Evolutionary conservation across 768 basidiomycete genomes (phyloP), one percentile per base, ranked within the genome.

Genomic region (Suillus paluster): DNA sequence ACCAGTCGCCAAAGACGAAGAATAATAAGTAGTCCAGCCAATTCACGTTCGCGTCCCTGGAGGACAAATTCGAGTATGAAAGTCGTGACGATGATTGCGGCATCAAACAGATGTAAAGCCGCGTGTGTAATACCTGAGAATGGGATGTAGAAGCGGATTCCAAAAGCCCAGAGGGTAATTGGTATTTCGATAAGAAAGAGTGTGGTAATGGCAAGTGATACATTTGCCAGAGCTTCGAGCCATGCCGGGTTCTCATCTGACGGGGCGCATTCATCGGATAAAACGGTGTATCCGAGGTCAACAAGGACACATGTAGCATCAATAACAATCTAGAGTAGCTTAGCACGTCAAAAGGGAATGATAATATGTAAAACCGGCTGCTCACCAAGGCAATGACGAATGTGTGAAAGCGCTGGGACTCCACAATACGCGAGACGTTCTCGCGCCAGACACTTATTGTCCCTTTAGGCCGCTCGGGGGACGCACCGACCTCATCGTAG

Each of bases 171-270:
- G 14, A 90, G 61, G 2, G 84, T 77, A 50, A 91, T 62, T 3
- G 92, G 89, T 57, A 94, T 90, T 85, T 94, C 93, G 63, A 87
- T 30, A 36, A 94, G 71, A 82, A 94, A 94, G 70, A 91, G 69
- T 5, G 84, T 82, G 60, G 88, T 91, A 56, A 94, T 93, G 49
- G 57, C 71, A 44, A 91, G 81, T 5, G 91, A 93, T 57, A 89
- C 73, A 59, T 83, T 78, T 8, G 87, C 75, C 38, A 92, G 75
- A 34, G 86, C 73, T 63, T 85, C 81, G 12, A 94, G 81, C 89
- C 89, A 92, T 23, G 68, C 42, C 1, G 89, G 89, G 19, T 70
- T 68, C 15, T 83, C 82, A 66, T 75, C 76, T 7, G 72, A 62
- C 4, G 80, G 76, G 10, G 73, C 71, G 68, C 91, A 92, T 17